Evolutionary conservation across 2,329 filamentous ascomycete species (phyloP), one percentile per base, ranked within the genome.

Genomic region (Talaromyces marneffei): DNA sequence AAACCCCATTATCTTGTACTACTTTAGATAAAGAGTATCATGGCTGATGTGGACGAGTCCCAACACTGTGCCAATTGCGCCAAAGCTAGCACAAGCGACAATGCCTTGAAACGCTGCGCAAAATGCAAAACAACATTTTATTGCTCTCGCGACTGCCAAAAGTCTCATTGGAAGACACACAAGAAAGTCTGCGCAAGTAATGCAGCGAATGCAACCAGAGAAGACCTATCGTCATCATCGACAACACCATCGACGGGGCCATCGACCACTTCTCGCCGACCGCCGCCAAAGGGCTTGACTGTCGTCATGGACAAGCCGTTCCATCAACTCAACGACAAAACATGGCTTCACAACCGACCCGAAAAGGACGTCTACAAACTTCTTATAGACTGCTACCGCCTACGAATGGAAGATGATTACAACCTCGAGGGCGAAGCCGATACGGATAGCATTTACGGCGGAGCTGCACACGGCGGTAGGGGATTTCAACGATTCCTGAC

Each of bases 91-190:
- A 46, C 42, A 4, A 46, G 12, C 27, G 50, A 37, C 4, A 54
- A 33, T 37, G 4, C n/a, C 18, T 57, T 69, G 29, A 65, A 63
- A 63, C 63, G 69, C 56, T 83, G 81, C 67, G 75, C 77, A n/a
- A 79, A 77, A 64, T 83, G 82, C 75, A 73, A 72, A n/a, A 65
- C 65, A 0, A 72, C 75, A 0, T 70, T 65, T 27, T 85, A 85
- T 70, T 85, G 82, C 74, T 80, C 79, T 44, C 73, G 73, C 25
- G 75, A 78, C 37, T 85, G 82, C 71, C 79, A 84, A 67, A 81
- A 79, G 64, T 67, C 69, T 1, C 75, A 84, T 66, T 85, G 79
- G 80, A 80, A 80, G 64, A 27, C 16, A 2, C 82, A 85, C 69
- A 80, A 80, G 66, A 76, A 75, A 62, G 63, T 68, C 8, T 83